A percentile compares a stretch with the other conserved stretches of the same genome.
These are phyloP conservation scores for Erysimum cheiranthoides DNA, from an alignment of 345 rosid species.

Conservation along the genomic window DNA sequence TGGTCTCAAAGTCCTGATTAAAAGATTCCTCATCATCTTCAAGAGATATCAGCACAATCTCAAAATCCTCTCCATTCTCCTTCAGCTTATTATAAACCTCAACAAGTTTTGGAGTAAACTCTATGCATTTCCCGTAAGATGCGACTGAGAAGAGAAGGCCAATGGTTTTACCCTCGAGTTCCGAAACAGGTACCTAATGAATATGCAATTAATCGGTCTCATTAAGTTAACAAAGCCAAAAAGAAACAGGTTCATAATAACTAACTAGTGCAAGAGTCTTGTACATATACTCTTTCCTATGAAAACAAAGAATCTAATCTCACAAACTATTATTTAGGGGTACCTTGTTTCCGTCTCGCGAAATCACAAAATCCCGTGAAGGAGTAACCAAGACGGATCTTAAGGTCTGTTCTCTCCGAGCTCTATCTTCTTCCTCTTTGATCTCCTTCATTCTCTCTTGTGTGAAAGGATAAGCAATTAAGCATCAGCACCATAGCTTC, in stretches of 20 bases:
- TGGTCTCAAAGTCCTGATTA: constrained; percentile 53
- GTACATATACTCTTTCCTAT: not conserved
- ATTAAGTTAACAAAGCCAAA: constrained; percentile 21
- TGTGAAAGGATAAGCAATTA: constrained; percentile 74
- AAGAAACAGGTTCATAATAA: not conserved
- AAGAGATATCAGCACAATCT: constrained; percentile 65
- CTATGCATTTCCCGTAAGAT: constrained; percentile 43
- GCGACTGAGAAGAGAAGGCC: constrained; percentile 61
- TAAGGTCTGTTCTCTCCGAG: constrained; percentile 64
- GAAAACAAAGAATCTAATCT: not conserved
- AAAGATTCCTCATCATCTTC: constrained; percentile 64
- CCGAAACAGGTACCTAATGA: constrained; percentile 58
- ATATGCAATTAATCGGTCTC: not conserved
- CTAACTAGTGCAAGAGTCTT: constrained; percentile 9
- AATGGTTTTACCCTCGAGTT: constrained; percentile 71
- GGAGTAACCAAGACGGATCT: constrained; percentile 58
- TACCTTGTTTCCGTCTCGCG: constrained; percentile 63
- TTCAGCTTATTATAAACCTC: constrained; percentile 58
- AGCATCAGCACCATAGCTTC: constrained; percentile 67
- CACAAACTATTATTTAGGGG: constrained; percentile 1
- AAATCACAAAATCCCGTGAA: constrained; percentile 64
- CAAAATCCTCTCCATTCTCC: constrained; percentile 63
- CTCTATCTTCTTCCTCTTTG: constrained; percentile 67
- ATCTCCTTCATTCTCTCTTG: constrained; percentile 62
- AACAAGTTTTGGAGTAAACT: constrained; percentile 59